A percentile compares a stretch with the other conserved stretches of the same genome.
Evolutionary conservation across 148 eudicot species (phyloP).

Genomic region (Cornus controversa): DNA sequence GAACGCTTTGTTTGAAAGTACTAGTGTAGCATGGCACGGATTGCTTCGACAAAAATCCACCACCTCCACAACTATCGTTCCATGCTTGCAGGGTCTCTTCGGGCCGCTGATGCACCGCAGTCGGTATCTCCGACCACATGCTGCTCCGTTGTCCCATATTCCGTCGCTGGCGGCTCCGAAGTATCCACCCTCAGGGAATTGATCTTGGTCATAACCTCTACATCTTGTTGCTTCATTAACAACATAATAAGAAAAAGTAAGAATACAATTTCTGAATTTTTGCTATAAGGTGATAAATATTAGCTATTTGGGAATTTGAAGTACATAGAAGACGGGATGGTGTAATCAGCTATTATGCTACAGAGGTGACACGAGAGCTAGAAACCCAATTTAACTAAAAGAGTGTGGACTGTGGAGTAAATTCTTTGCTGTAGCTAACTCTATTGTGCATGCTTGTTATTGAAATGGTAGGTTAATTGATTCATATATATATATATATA

Average conservation of each 20-base stretch:
- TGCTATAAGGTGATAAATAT: too few relatives aligned
- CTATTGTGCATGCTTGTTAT: too few relatives aligned
- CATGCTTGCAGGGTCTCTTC: conserved; percentile 10
- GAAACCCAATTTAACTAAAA: too few relatives aligned
- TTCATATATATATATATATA: too few relatives aligned
- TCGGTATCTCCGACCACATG: conserved; percentile 18
- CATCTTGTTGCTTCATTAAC: conserved; percentile 17
- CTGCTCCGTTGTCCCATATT: conserved; percentile 28
- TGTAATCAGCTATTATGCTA: not conserved
- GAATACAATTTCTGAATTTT: too few relatives aligned
- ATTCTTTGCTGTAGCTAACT: too few relatives aligned
- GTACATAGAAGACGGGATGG: not conserved
- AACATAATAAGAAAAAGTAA: too few relatives aligned
- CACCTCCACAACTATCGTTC: conserved; percentile 11
- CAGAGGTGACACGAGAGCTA: too few relatives aligned
- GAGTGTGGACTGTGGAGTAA: too few relatives aligned
- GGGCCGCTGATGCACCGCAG: conserved; percentile 20
- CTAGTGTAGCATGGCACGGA: conserved; percentile 21
- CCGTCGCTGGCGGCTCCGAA: conserved; percentile 20
- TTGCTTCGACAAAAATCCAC: conserved; percentile 12
- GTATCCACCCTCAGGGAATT: conserved; percentile 18
- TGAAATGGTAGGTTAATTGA: too few relatives aligned
- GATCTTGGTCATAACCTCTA: conserved; percentile 14
- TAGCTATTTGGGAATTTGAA: too few relatives aligned
- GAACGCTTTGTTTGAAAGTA: conserved; percentile 17